phyloP scores from a whole-genome alignment of 2,329 filamentous ascomycete species.

The Aspergillus flavus region DNA sequence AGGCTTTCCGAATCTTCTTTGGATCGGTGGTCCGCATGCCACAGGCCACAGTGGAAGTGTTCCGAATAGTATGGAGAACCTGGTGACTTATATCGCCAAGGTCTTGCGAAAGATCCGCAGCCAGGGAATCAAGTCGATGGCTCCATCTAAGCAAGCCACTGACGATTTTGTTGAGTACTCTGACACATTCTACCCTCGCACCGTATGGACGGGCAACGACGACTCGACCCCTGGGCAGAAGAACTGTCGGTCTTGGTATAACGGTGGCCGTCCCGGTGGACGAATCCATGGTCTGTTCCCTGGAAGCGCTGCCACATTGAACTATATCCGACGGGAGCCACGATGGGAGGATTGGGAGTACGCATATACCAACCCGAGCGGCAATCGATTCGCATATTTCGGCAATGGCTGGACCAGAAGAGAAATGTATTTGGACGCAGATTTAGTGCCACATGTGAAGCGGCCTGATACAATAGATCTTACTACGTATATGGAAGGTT shows the following conservation, averaged over 20 bases:
- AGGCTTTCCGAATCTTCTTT: conserved; percentile 69
- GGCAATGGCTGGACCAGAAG: conserved; percentile 68
- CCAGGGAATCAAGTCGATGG: conserved; percentile 67
- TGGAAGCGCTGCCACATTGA: conserved; percentile 65
- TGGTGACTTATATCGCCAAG: conserved; percentile 67
- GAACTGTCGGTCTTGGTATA: conserved; percentile 72
- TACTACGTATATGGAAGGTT: conserved; percentile 66
- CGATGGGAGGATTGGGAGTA: conserved; percentile 64
- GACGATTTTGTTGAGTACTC: conserved; percentile 56
- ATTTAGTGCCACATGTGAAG: conserved; percentile 66
- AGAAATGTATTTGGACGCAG: conserved; percentile 58
- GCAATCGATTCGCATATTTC: conserved; percentile 58
- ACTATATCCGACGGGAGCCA: conserved; percentile 59
- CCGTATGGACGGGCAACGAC: conserved; percentile 44
- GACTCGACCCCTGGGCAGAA: conserved; percentile 50
- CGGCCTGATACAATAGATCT: conserved; percentile 61
- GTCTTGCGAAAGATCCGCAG: conserved; percentile 66
- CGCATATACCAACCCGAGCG: conserved; percentile 46
- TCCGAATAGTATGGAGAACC: conserved; percentile 67
- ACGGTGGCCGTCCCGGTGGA: conserved; percentile 63
- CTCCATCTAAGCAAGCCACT: conserved; percentile 59
- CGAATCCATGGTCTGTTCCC: conserved; percentile 72
- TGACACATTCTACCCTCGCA: conserved; percentile 55
- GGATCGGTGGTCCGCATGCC: conserved; percentile 63
- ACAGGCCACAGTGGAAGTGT: conserved; percentile 66